These are phyloP conservation scores for Gnaphalium uliginosum DNA, from an alignment of 129 eudicot genomes.

Conservation along the genomic window DNA sequence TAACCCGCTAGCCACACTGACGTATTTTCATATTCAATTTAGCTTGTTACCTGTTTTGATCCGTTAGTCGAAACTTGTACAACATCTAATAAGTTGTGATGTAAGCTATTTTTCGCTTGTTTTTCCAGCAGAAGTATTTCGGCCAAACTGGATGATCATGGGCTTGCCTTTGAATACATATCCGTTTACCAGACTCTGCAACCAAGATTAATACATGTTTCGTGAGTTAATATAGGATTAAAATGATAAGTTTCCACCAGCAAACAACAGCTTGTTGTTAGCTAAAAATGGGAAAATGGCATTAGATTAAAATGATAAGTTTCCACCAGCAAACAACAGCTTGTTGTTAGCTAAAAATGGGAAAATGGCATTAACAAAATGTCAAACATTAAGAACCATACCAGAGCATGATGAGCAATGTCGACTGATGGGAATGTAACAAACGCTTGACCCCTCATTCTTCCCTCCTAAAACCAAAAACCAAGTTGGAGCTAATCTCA, in stretches of 20 bases:
- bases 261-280: neutral
- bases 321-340: neutral
- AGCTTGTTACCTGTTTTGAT: constrained; percentile 4
- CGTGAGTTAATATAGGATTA: neutral
- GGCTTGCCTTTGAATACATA: constrained; percentile 89
- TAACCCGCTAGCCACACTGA: neutral
- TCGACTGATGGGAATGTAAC: constrained; percentile 13
- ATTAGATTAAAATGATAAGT: constrained; percentile 5
- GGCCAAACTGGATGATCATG: constrained; percentile 86
- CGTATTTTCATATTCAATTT: neutral
- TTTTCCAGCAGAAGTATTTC: constrained; percentile 64
- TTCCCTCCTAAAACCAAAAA: constrained; percentile 68
- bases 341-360: constrained; percentile 3
- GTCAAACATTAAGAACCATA: constrained; percentile 33
- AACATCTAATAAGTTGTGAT: neutral
- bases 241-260: neutral
- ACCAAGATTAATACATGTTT: neutral
- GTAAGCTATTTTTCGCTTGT: constrained; percentile 26
- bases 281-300: constrained; percentile 11
- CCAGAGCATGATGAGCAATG: constrained; percentile 20
- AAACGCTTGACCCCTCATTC: constrained; percentile 96
- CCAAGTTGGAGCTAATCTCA: constrained; percentile 12
- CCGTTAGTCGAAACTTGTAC: neutral
- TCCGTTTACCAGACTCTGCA: constrained; percentile 79
- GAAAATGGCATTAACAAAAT: neutral